Base-by-base conservation (phyloP, 768 basidiomycete genomes). In the Boletus rubropictus region DNA sequence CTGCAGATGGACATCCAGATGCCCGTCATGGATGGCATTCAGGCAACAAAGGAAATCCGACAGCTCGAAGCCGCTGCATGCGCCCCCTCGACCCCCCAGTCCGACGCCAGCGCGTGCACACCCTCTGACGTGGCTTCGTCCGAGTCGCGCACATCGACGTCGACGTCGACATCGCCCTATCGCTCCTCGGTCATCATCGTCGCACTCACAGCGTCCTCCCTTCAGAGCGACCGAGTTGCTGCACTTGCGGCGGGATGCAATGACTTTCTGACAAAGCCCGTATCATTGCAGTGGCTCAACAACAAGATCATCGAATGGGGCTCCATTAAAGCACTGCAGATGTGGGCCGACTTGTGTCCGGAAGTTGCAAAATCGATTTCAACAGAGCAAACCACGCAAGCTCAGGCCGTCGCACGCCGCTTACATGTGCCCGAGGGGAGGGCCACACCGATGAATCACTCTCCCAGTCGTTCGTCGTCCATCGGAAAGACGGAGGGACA, bases 261-360 rank as follows among this genome's bases (percentile, higher is more conserved):
- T 59, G 96, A 99, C 65, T 99, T 98, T 69, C 68, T 99, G 40
- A 98, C 94, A 34, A 99, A 99, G 61, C 96, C 96, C 0, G 95
- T 99, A 25, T 91, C 89, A 7, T 73, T 96, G 24, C 75, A 86
- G 37, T 99, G 96, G 96, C 73, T 99, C 42, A 92, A 97, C 64
- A 89, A 84, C 72, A 99, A 99, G 73, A 94, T 98, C 62, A 89
- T 95, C 51, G 96, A 99, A 66, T 99, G 96, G 96, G 96, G 96
- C 0, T 95, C 91, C 3, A 98, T 99, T 70, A 92, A 92, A 63
- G 89, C 88, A 5, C 62, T 92, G 47, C 88, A 91, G 62, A 91
- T 90, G 86, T 92, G 88, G 84, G 89, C 89, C 10, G 89, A 90
- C 61, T 69, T 84, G 48, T 74, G 83, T 35, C 83, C 86, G 1